A percentile compares a stretch with the other conserved stretches of the same genome.
Evolutionary conservation across 169 alveolate species (phyloP).

Genomic region (Fabrea salina): DNA sequence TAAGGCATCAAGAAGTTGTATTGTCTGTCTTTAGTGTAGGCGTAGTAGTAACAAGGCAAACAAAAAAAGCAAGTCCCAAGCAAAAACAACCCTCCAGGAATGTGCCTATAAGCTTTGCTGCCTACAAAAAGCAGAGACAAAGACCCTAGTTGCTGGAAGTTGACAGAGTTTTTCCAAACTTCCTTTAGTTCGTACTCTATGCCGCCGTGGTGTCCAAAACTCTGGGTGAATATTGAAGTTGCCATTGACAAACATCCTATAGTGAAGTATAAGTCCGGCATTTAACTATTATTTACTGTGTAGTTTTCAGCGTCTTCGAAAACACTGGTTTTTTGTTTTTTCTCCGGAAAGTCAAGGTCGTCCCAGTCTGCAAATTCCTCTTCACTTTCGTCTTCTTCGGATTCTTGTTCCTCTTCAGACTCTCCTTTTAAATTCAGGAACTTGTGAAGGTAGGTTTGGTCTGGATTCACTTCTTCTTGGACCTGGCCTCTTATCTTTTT

Average conservation of each 20-base stretch:
- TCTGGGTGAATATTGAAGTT: neutral
- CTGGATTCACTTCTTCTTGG: conserved; percentile 41
- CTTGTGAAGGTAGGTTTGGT: conserved; percentile 46
- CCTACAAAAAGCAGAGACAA: conserved; percentile 2
- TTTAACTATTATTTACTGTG: too few species aligned
- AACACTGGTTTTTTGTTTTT: conserved; percentile 1
- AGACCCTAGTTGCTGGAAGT: conserved; percentile 9
- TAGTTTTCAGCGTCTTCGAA: conserved; percentile 25
- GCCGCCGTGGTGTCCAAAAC: conserved; percentile 29
- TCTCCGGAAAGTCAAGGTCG: too few species aligned
- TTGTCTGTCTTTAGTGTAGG: neutral
- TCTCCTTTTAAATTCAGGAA: conserved; percentile 41
- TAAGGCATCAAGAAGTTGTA: conserved; percentile 12
- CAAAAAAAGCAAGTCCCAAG: conserved; percentile 10
- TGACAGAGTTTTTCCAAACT: conserved; percentile 7
- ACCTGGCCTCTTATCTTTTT: conserved; percentile 15
- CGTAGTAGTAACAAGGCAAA: neutral
- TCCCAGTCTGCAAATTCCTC: conserved; percentile 21
- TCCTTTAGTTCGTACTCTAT: neutral
- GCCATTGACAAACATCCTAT: conserved; percentile 1
- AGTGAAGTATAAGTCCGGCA: neutral
- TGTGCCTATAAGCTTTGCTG: neutral
- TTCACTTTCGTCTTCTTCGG: conserved; percentile 30
- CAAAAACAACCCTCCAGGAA: neutral
- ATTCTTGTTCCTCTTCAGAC: conserved; percentile 23